phyloP scores from a whole-genome alignment of 306 rosid genomes.

The Ceratonia siliqua region DNA sequence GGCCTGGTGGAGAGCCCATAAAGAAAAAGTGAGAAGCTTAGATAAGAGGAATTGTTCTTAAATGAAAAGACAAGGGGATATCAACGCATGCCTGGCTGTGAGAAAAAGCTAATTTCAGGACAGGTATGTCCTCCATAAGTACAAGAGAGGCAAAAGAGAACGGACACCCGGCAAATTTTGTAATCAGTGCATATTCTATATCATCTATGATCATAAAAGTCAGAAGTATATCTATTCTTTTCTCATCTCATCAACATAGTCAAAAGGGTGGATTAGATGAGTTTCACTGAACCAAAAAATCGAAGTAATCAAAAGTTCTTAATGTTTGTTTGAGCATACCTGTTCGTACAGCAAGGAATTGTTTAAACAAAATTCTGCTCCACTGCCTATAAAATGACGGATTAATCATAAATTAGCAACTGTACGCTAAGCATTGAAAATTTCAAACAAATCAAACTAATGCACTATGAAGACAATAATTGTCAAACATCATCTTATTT shows the following conservation, averaged over 20 bases:
- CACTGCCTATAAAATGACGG: constrained; percentile 32
- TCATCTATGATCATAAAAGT: constrained; percentile 18
- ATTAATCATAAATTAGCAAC: constrained; percentile 17
- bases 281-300: constrained; percentile 26
- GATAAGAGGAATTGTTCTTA: constrained; percentile 47
- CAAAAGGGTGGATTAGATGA: constrained; percentile 28
- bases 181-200: constrained; percentile 37
- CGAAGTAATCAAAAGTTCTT: constrained; percentile 21
- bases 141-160: constrained; percentile 39
- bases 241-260: constrained; percentile 26
- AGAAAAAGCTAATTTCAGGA: constrained; percentile 40
- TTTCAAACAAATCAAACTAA: constrained; percentile 34
- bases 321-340: constrained; percentile 25
- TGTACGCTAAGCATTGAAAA: constrained; percentile 1
- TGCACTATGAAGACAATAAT: constrained; percentile 46
- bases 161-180: constrained; percentile 23
- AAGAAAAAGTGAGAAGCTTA: constrained; percentile 54
- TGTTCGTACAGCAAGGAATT: constrained; percentile 16
- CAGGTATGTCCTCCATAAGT: constrained; percentile 45
- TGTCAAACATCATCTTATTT: constrained; percentile 15
- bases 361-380: constrained; percentile 24
- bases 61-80: constrained; percentile 51
- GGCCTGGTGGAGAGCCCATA: constrained; percentile 77
- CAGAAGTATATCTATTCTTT: constrained; percentile 31
- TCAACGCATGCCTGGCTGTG: constrained; percentile 46